Evolutionary conservation across 805 yeast genomes (phyloP).

Genomic region (Saccharomycopsis oosterbeekiorum): DNA sequence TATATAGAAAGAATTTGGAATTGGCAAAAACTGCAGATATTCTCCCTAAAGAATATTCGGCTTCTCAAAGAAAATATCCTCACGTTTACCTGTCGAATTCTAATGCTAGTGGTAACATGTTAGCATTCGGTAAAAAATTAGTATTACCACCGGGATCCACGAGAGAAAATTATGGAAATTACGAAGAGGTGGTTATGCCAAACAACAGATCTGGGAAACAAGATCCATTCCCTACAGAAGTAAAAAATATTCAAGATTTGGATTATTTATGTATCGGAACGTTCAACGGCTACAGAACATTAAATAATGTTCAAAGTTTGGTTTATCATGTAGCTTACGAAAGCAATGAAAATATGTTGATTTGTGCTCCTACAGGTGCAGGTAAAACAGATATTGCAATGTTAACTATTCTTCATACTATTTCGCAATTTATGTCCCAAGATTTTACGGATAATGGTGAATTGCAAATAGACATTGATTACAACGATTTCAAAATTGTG

Average conservation of each 20-base stretch:
- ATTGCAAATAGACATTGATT: slow-evolving; percentile 54
- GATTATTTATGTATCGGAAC: slow-evolving; percentile 79
- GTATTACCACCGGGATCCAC: slow-evolving; percentile 76
- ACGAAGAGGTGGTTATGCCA: slow-evolving; percentile 83
- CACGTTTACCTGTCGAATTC: slow-evolving; percentile 62
- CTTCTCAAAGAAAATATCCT: slow-evolving; percentile 50
- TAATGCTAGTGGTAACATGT: slow-evolving; percentile 53
- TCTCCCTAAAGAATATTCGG: slow-evolving; percentile 26
- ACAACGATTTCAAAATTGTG: slow-evolving; percentile 79
- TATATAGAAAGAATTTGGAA: slow-evolving; percentile 40
- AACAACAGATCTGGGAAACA: slow-evolving; percentile 42
- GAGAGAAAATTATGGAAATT: slow-evolving; percentile 45
- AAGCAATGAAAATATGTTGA: slow-evolving; percentile 88
- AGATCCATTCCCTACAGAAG: slow-evolving; percentile 32
- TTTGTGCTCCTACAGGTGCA: slow-evolving; percentile 97
- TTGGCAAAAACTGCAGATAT: slow-evolving; percentile 40
- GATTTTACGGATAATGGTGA: slow-evolving; percentile 37
- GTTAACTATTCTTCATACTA: slow-evolving; percentile 66
- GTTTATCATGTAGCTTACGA: slow-evolving; percentile 88
- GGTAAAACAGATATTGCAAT: slow-evolving; percentile 95
- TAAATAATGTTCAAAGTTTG: slow-evolving; percentile 83
- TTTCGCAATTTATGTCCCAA: slow-evolving; percentile 58
- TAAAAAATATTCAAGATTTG: slow-evolving; percentile 50
- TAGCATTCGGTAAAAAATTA: slow-evolving; percentile 76
- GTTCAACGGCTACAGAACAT: slow-evolving; percentile 62